phyloP scores from a whole-genome alignment of 2,329 filamentous ascomycete species.

The Teratosphaeria viscida region DNA sequence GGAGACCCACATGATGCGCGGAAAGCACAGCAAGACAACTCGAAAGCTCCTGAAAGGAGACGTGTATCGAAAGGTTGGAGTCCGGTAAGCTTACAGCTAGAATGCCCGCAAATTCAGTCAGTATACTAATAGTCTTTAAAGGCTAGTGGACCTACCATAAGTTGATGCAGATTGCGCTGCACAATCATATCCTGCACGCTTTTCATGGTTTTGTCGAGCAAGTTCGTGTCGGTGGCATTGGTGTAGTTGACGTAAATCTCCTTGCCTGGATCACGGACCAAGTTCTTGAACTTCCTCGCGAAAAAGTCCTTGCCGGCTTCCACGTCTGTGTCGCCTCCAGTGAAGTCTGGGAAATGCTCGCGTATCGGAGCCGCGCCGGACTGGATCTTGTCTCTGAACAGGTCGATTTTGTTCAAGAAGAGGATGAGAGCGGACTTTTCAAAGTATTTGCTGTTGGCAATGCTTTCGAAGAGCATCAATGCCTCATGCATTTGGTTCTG shows the following conservation, averaged over 20 bases:
- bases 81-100: not conserved
- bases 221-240: constrained; percentile 42
- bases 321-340: constrained; percentile 33
- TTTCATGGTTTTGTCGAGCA: constrained; percentile 43
- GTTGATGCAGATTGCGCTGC: constrained; percentile 40
- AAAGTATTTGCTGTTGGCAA: constrained; percentile 43
- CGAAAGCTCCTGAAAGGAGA: not conserved
- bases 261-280: constrained; percentile 40
- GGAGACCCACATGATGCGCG: not conserved
- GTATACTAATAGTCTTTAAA: not conserved
- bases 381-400: constrained; percentile 41
- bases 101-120: not conserved
- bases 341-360: constrained; percentile 41
- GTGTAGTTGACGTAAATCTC: constrained; percentile 44
- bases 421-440: constrained; percentile 42
- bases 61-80: not conserved
- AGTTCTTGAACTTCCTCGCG: constrained; percentile 40
- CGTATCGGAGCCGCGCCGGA: constrained; percentile 37
- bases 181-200: constrained; percentile 46
- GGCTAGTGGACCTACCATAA: constrained; percentile 25
- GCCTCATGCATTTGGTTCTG: constrained; percentile 48
- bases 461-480: constrained; percentile 43
- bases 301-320: constrained; percentile 41
- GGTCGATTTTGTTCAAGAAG: constrained; percentile 45
- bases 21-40: not conserved